These are phyloP conservation scores for Chara braunii DNA, from an alignment of 139 green algal genomes.

Conservation along the genomic window DNA sequence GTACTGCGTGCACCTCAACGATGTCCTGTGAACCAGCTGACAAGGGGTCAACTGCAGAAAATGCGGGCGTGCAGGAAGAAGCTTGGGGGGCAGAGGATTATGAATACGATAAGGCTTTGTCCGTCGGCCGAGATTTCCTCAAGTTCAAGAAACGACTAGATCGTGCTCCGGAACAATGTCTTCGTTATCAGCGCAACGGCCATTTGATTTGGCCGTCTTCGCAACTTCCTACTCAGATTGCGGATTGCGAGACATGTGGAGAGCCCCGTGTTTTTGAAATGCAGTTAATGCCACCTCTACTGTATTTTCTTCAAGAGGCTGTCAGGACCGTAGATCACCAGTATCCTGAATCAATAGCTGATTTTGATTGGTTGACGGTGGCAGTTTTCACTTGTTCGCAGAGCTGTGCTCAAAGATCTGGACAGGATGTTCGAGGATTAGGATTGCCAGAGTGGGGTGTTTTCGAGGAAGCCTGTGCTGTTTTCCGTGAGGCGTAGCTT, in stretches of 20 bases:
- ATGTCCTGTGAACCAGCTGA: neutral
- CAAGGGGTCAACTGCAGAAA: neutral
- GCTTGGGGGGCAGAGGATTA: conserved; percentile 29
- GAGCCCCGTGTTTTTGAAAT: conserved; percentile 27
- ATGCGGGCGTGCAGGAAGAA: conserved; percentile 4
- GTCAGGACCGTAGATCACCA: too few species aligned
- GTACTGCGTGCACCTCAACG: neutral
- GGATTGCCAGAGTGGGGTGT: too few species aligned
- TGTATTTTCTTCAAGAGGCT: conserved; percentile 36
- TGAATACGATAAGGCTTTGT: conserved; percentile 24
- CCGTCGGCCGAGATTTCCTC: conserved; percentile 17
- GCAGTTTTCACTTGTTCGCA: conserved; percentile 26
- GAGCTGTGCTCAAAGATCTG: too few species aligned
- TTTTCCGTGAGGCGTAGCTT: too few species aligned
- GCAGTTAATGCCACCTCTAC: conserved; percentile 38
- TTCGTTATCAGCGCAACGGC: conserved; percentile 12
- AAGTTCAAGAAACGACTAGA: conserved; percentile 34
- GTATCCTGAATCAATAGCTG: too few species aligned
- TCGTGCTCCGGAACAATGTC: conserved; percentile 12
- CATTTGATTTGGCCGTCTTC: neutral
- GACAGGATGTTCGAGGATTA: too few species aligned
- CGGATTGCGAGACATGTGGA: conserved; percentile 1
- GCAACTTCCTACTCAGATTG: neutral
- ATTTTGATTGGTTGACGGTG: conserved; percentile 31
- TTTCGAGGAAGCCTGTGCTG: too few species aligned